Percentiles rank a stretch among this genome's conserved stretches.
Evolutionary conservation across 257 asterid genomes (phyloP).

Genomic region (Solanum pennellii): DNA sequence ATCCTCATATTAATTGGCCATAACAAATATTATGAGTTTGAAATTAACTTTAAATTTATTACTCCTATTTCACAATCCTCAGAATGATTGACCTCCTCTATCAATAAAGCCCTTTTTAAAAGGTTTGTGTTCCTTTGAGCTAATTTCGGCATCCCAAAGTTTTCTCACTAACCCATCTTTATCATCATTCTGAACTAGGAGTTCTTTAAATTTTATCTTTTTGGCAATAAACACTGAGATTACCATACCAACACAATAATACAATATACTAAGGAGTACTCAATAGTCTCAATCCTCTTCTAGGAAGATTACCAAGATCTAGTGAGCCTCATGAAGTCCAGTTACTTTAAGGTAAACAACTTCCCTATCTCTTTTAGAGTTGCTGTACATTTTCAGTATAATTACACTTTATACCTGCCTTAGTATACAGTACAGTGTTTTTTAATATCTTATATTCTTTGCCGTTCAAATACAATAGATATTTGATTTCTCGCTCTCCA

Average conservation of each 20-base stretch:
- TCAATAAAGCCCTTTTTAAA: neutral
- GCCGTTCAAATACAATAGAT: neutral
- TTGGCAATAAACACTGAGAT: neutral
- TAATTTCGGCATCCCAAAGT: neutral
- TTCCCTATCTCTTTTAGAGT: neutral
- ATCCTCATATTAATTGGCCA: neutral
- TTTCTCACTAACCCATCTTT: neutral
- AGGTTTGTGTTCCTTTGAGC: neutral
- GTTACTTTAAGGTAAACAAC: neutral
- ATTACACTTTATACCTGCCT: neutral
- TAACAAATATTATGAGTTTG: neutral
- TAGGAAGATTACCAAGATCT: neutral
- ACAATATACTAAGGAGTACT: neutral
- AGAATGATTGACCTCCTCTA: neutral
- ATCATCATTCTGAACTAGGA: neutral
- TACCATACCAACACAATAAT: too few species aligned
- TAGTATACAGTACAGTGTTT: neutral
- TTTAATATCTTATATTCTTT: too few species aligned
- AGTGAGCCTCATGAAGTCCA: neutral
- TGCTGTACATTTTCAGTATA: neutral
- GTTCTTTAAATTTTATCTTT: neutral
- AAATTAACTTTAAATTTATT: neutral
- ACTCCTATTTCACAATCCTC: neutral
- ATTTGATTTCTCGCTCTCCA: neutral
- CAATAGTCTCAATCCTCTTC: neutral